Conservation (phyloP, 805 yeast species). For the Zygosaccharomyces bisporus region DNA sequence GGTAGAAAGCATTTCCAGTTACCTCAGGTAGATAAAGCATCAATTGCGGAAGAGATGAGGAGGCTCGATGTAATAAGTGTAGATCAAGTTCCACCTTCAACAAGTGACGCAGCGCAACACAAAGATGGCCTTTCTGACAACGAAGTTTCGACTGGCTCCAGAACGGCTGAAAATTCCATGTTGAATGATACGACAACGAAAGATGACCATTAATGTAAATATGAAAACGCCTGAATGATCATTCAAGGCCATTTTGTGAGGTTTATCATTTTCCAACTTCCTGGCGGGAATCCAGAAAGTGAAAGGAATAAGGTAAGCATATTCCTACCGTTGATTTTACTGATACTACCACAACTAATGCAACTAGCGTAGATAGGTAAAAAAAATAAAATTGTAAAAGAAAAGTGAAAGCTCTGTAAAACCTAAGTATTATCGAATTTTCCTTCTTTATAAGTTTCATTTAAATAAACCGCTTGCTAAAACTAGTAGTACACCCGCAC, state of each 20-base stretch:
- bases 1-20: conserved; percentile 61
- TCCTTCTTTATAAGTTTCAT: neutral
- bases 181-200: neutral
- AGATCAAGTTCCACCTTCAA: neutral
- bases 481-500: conserved; percentile 33
- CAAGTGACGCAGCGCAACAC: neutral
- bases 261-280: neutral
- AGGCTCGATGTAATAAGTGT: neutral
- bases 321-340: neutral
- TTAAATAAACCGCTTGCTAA: conserved; percentile 26
- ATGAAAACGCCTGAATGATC: neutral
- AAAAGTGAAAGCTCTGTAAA: neutral
- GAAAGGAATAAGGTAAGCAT: neutral
- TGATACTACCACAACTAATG: neutral
- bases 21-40: conserved; percentile 42
- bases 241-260: neutral
- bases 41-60: conserved; percentile 5
- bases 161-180: neutral
- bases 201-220: conserved; percentile 2
- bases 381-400: neutral
- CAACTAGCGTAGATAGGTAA: too few species aligned
- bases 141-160: neutral
- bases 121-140: neutral
- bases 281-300: conserved; percentile 8
- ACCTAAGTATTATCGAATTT: neutral